Conservation (phyloP, 441 rosid species). For the Euphorbia celastroides region DNA sequence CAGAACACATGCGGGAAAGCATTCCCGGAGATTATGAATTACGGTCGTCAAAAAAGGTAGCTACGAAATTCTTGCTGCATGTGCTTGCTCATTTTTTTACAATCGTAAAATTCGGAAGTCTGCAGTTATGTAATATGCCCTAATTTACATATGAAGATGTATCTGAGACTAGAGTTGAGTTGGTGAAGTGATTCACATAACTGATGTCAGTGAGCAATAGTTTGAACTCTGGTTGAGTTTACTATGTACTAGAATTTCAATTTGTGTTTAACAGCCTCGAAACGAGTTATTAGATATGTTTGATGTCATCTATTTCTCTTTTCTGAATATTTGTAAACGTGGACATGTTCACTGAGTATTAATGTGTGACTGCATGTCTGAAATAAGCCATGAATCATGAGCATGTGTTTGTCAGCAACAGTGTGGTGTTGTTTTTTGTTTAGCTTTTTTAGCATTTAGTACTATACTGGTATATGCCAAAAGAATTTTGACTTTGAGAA, state of each 20-base stretch:
- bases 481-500: conserved; percentile 5
- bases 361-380: background rate
- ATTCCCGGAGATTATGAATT: conserved; percentile 86
- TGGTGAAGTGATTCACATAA: background rate
- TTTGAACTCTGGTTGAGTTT: background rate
- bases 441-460: background rate
- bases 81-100: background rate
- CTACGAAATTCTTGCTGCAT: background rate
- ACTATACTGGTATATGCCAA: background rate
- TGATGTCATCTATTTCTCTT: background rate
- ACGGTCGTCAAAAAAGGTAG: conserved; percentile 94
- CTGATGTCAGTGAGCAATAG: background rate
- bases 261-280: background rate
- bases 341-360: background rate
- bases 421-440: conserved; percentile 13
- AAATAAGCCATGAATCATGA: background rate
- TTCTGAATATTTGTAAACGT: background rate
- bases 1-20: conserved; percentile 64
- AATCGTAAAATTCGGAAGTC: background rate
- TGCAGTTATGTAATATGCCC: background rate
- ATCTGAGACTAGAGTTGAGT: background rate
- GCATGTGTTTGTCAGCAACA: conserved; percentile 1
- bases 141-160: background rate
- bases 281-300: background rate
- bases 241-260: background rate